Base-by-base conservation (phyloP, 2,329 filamentous ascomycete species). In the Alternaria novae-zelandiae region DNA sequence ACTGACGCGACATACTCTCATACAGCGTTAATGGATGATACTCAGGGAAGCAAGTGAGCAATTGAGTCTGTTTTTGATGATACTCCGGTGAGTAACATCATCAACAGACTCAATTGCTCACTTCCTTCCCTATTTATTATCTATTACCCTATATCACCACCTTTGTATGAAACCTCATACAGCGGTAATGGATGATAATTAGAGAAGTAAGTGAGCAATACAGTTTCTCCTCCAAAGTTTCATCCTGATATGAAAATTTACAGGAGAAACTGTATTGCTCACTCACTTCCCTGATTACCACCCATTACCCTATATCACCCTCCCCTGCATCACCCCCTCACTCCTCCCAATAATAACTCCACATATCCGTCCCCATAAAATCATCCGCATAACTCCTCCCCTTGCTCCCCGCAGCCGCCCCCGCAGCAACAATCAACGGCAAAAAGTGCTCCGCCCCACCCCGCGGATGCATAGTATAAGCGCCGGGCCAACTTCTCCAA, bases 371-470 rank as follows among this genome's bases (percentile, higher is more conserved):
- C 3, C 84, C 85, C 54, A 78, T 25, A 65, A 82, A 86, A 6
- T 82, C 75, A 73, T 88, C 86, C n/a, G 74, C 76, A 67, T 87
- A 88, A 13, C 65, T 75, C 66, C 75, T 78, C 17, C 78, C 82
- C 72, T 75, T 74, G 53, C 82, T 84, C 20, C 73, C 66, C 6
- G 83, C 83, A 9, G 75, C 82, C 0, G 84, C 86, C 0, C 84
- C 86, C 4, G 86, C 85, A 68, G 84, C 86, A 30, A 89, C 87
- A 49, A 88, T 72, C 76, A 89, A 73, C 61, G 87, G 87, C 82
- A 89, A 76, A 58, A 89, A 88, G 67, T 89, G 87, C 76, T 89
- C 87, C 0, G 85, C 86, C 0, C 83, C 86, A 10, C 79, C 73
- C 2, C 77, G 76, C 3, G 87, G 87, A 71, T 89, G 87, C 82